Base-by-base conservation (phyloP, 495 filamentous ascomycete genomes). In the Haplographium delicatum region DNA sequence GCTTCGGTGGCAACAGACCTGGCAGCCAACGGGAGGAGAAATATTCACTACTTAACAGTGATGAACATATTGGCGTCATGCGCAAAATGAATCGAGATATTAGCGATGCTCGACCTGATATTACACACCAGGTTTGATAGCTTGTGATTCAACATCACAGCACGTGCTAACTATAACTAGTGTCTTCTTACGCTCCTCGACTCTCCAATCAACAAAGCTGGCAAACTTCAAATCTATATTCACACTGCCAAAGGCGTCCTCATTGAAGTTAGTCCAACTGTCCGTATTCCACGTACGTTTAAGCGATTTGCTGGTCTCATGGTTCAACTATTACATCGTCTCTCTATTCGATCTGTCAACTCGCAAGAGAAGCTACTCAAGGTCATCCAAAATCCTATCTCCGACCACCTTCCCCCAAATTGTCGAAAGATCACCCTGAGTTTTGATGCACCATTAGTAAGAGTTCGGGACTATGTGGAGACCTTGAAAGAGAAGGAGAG, bases 41-140 rank as follows among this genome's bases (percentile, higher is more conserved):
- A 64, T 97, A 93, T 69, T 89, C 89, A 39, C 73, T 98, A 34
- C 79, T 98, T 57, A 98, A 98, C 76, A 96, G 91, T 65, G 93
- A 98, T 60, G 93, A 98, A 70, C 93, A 98, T 65, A 98, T 98
- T 54, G 94, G 93, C 43, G 84, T 96, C 54, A 93, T 97, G 88
- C 85, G 94, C 63, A 98, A 96, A 78, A 96, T 96, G 91, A 94
- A 94, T 70, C 75, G 93, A 42, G 93, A 98, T 61, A 98, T 98
- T 59, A 96, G 91, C 63, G 93, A 98, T 64, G 93, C 93, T 24
- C 82, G 93, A 44, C 93, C 93, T 9, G 93, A 98, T 70, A 98
- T 98, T 48, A 91, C 94, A 16, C 93, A 98, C 64, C 93, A 97
- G 89, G 91, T 97, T 72, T 64, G 78, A 46, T 20, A n/a, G 13